Conservation (phyloP, 139 green algal species). For the Coccomyxa sp. region DNA sequence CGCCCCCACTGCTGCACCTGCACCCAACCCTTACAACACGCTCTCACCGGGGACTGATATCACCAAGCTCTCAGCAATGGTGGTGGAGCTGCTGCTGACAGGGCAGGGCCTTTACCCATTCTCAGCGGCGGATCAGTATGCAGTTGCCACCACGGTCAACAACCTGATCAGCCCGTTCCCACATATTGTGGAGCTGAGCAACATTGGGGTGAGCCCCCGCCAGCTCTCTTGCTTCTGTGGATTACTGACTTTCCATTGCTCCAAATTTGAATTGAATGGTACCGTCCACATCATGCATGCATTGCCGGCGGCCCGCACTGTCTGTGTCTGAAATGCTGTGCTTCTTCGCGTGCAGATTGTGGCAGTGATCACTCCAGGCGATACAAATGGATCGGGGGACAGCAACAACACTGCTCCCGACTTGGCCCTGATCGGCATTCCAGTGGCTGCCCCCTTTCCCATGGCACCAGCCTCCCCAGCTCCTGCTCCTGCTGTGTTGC, state of each 20-base stretch:
- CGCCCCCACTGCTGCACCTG: neutral
- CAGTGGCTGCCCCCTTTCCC: neutral
- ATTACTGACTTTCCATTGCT: neutral
- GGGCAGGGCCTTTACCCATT: conserved; percentile 1
- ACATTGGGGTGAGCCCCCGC: neutral
- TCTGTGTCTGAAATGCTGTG: neutral
- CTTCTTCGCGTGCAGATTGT: neutral
- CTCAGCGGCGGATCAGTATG: neutral
- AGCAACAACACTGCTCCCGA: neutral
- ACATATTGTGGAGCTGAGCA: neutral
- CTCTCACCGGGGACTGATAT: neutral
- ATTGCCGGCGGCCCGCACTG: too few relatives aligned
- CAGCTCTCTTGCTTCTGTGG: neutral
- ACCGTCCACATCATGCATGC: neutral
- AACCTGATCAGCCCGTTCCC: neutral
- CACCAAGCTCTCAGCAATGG: neutral
- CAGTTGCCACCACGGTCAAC: neutral
- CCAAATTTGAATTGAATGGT: neutral
- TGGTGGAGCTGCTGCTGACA: conserved; percentile 3
- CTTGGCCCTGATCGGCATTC: neutral
- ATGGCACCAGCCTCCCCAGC: neutral
- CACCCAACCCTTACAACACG: neutral
- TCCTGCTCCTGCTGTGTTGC: neutral
- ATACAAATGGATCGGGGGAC: neutral
- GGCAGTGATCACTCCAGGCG: neutral